Conservation (phyloP, 2,329 filamentous ascomycete species). For the Ophiocordyceps polyrhachis-furcata region DNA sequence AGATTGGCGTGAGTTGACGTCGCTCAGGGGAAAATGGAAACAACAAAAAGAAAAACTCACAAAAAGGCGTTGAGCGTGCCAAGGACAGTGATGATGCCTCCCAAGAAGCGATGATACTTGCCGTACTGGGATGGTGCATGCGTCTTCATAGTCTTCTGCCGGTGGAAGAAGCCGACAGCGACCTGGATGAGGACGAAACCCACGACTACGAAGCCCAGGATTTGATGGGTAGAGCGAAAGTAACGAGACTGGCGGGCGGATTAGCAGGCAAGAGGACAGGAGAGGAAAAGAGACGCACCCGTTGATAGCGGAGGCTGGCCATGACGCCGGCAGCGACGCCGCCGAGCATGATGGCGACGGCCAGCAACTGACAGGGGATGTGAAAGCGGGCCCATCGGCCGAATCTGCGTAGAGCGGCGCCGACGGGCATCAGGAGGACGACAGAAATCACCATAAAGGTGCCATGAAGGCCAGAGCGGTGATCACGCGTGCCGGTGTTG, state of each 20-base stretch:
- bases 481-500: slow-evolving; percentile 15
- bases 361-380: slow-evolving; percentile 31
- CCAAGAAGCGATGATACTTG: slow-evolving; percentile 37
- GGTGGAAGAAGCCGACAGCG: slow-evolving; percentile 34
- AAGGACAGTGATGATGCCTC: slow-evolving; percentile 31
- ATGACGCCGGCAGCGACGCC: slow-evolving; percentile 34
- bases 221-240: slow-evolving; percentile 35
- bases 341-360: slow-evolving; percentile 25
- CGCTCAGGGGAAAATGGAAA: too few species aligned
- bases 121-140: slow-evolving; percentile 28
- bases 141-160: slow-evolving; percentile 31
- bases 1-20: neutral
- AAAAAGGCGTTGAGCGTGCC: slow-evolving; percentile 38
- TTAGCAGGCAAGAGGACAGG: slow-evolving; percentile 1
- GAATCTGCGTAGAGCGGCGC: slow-evolving; percentile 32
- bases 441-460: slow-evolving; percentile 37
- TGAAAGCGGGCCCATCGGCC: slow-evolving; percentile 35
- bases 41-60: too few species aligned
- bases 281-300: slow-evolving; percentile 22
- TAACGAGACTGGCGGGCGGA: slow-evolving; percentile 23
- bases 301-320: slow-evolving; percentile 32
- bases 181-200: slow-evolving; percentile 33
- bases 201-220: slow-evolving; percentile 37
- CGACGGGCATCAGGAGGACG: slow-evolving; percentile 35
- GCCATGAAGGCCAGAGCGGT: slow-evolving; percentile 23